phyloP scores from a whole-genome alignment of 768 basidiomycete species.

The Trametes cingulata region DNA sequence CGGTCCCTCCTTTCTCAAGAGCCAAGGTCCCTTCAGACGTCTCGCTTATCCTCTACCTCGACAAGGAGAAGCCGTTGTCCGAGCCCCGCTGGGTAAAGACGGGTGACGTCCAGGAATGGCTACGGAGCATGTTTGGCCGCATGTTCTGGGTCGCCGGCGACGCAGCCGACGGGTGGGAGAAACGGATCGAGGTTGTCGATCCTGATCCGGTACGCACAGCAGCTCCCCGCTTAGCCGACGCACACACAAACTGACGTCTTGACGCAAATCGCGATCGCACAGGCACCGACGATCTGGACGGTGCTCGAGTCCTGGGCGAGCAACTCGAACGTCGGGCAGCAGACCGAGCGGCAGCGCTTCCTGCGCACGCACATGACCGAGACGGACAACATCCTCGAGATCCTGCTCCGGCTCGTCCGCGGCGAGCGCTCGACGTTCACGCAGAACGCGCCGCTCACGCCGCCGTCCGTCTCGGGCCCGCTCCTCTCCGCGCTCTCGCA shows the following conservation, averaged over 20 bases:
- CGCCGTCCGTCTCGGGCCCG: constrained; percentile 66
- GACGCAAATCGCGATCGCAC: background rate
- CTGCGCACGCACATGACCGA: constrained; percentile 85
- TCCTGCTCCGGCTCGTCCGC: constrained; percentile 87
- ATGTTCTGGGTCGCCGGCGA: constrained; percentile 87
- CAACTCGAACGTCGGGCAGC: constrained; percentile 77
- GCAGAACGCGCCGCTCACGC: constrained; percentile 61
- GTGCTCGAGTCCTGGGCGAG: constrained; percentile 87
- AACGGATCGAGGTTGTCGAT: constrained; percentile 88
- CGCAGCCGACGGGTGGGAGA: constrained; percentile 90
- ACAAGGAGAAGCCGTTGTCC: constrained; percentile 84
- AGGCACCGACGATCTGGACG: constrained; percentile 92
- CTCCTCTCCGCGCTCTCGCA: constrained; percentile 67
- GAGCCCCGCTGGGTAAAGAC: constrained; percentile 98
- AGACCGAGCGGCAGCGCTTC: constrained; percentile 83
- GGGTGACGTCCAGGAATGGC: constrained; percentile 93
- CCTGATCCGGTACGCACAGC: constrained; percentile 83
- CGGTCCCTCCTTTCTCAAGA: constrained; percentile 74
- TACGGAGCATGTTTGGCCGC: constrained; percentile 82
- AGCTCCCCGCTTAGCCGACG: background rate
- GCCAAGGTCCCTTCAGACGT: constrained; percentile 52
- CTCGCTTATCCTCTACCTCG: constrained; percentile 76
- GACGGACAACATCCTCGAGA: constrained; percentile 88
- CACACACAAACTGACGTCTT: constrained; percentile 1
- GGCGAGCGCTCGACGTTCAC: constrained; percentile 82